Base-by-base conservation (phyloP, 768 basidiomycete species). In the Phaffia tasmanica region DNA sequence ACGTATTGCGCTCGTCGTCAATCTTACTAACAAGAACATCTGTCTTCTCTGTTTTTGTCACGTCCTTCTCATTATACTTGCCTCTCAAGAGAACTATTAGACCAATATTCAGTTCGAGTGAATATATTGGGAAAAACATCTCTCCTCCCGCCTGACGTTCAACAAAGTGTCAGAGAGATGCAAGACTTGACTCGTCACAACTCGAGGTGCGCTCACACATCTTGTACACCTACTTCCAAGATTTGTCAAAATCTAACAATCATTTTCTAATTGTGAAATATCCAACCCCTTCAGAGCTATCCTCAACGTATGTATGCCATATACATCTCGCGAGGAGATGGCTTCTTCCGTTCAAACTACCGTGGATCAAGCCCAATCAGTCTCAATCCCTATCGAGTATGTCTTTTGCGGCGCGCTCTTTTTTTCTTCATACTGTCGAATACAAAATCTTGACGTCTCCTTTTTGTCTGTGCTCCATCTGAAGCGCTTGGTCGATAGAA, bases 301-400 rank as follows among this genome's bases (percentile, higher is more conserved):
- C 30, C 80, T 98, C 47, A 97, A 98, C 73, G 79, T 98, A 5
- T 90, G 88, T 77, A 89, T 92, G 81, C 86, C 94, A 0, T 99
- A 97, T 73, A 81, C 90, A 5, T 87, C 92, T 1, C 82, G 86
- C 32, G 89, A 99, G 73, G 95, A 99, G 76, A 92, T 98, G 16
- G 82, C 88, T 2, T 83, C 83, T 0, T 88, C 94, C 0, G 82
- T 97, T 2, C 79, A 84, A 68, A 76, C 78, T 1, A 72, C 75
- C 15, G 71, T 77, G 1, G 49, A 69, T 30, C 62, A 71, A 19
- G 68, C 71, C 16, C 48, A 58, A 35, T 51, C 57, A 16, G 70
- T 57, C 3, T 14, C 49, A 15, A 3, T 65, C 1, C 7, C 30
- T 15, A 19, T 57, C 14, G 30, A 55, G 64, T 64, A 69, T 47